Evolutionary conservation across 179 eudicot genomes (phyloP).

Genomic region (Actinidia arguta): DNA sequence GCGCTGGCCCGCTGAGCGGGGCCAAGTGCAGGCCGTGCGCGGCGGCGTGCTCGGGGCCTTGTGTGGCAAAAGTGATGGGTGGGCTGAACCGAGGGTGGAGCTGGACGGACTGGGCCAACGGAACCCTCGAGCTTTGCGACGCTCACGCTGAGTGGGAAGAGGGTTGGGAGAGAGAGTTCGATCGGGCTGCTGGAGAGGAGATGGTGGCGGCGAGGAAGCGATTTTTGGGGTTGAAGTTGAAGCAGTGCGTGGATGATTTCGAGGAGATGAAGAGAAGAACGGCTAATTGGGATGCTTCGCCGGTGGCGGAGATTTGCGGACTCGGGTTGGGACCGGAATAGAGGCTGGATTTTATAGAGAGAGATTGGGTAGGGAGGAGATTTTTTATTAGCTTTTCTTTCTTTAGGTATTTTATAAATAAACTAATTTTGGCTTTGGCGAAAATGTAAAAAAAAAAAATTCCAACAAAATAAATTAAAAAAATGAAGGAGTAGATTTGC

Average conservation of each 20-base stretch:
- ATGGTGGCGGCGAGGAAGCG: slow-evolving; percentile 52
- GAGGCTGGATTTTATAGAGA: background rate
- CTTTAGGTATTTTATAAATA: too few species aligned
- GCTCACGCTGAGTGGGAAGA: slow-evolving; percentile 71
- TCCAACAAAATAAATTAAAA: too few species aligned
- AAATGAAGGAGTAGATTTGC: too few species aligned
- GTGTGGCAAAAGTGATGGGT: slow-evolving; percentile 59
- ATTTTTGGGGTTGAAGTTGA: slow-evolving; percentile 42
- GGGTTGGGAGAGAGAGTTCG: slow-evolving; percentile 77
- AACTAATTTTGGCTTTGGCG: too few species aligned
- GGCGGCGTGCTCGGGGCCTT: slow-evolving; percentile 48
- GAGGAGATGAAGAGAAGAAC: slow-evolving; percentile 49
- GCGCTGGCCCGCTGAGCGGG: slow-evolving; percentile 81
- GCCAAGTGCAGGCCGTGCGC: slow-evolving; percentile 91
- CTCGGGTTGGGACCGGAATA: slow-evolving; percentile 40
- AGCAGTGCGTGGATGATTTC: slow-evolving; percentile 65
- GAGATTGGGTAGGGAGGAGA: background rate
- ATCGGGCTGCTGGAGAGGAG: slow-evolving; percentile 45
- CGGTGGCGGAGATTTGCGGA: slow-evolving; percentile 57
- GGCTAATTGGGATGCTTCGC: slow-evolving; percentile 65
- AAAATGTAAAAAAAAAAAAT: too few species aligned
- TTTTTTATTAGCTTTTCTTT: background rate
- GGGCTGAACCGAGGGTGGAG: slow-evolving; percentile 69
- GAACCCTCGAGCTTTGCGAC: slow-evolving; percentile 65
- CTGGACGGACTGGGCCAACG: slow-evolving; percentile 71